Evolutionary conservation across 768 basidiomycete genomes (phyloP), one percentile per base, ranked within the genome.

Genomic region (Sarcomyxa edulis): DNA sequence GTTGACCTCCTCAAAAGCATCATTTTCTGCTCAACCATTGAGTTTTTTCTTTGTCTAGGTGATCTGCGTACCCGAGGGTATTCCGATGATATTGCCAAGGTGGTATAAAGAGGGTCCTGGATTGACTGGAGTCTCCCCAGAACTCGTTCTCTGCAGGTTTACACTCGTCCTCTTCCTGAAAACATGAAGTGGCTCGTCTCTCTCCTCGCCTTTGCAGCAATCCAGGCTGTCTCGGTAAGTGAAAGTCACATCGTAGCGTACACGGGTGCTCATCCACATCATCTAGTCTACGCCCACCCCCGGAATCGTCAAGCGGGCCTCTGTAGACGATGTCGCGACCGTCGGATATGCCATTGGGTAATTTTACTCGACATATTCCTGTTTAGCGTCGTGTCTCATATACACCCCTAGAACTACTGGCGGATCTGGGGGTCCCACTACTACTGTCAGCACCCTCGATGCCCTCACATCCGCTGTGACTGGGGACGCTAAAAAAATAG

Each of bases 371-470:
- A 5, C 12, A 22, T n/a, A n/a, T 21, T 12, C n/a, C 5, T 14
- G 24, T 21, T 4, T 11, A 14, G 10, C 5, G 4, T 20, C 18
- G 50, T 54, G 9, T n/a, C n/a, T n/a, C 10, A 44, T 20, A 30
- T 27, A 7, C 16, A 24, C 26, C 32, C 27, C 10, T 30, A 69
- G 70, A 15, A 72, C 70, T 2, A 57, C 62, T 21, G 70, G 69
- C 12, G 70, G 70, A 23, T 62, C 58, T 24, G 70, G 69, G 23
- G 69, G 69, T 9, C 44, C 66, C 6, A 52, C 56, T 8, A 70
- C 66, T 22, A 71, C 67, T 15, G 70, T 72, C 14, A 56, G 64
- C 26, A 63, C 62, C 19, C 60, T 72, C 18, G 60, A 48, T 29
- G 67, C 60, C 6, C 52, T 71, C 16, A 71, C 65, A 8, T 31